These are phyloP conservation scores for Boletus vermiculosoides DNA, from an alignment of 768 basidiomycete species.

Conservation along the genomic window DNA sequence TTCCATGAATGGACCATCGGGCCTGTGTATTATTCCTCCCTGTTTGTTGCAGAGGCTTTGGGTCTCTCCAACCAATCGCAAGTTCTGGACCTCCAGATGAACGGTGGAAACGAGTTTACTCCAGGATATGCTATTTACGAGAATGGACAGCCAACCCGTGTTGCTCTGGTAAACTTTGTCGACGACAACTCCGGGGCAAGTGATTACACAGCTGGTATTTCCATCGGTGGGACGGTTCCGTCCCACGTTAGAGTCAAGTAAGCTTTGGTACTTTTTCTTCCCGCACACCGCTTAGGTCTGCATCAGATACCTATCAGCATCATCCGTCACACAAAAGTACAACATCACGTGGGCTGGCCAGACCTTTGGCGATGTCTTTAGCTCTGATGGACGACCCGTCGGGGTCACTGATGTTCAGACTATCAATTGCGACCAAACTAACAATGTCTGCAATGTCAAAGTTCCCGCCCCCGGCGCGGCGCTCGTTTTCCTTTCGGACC, in stretches of 20 bases:
- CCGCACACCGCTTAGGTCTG: background rate
- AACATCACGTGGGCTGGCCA: conserved; percentile 26
- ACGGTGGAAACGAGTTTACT: conserved; percentile 50
- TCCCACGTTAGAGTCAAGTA: background rate
- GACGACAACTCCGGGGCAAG: background rate
- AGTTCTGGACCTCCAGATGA: conserved; percentile 63
- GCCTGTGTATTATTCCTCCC: conserved; percentile 68
- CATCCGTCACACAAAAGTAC: background rate
- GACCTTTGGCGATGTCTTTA: conserved; percentile 60
- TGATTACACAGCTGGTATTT: background rate
- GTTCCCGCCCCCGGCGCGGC: conserved; percentile 74
- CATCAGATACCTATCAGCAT: background rate
- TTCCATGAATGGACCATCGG: conserved; percentile 70
- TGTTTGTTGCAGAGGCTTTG: conserved; percentile 68
- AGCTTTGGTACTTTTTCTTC: background rate
- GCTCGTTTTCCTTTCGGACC: conserved; percentile 63
- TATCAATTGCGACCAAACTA: conserved; percentile 54
- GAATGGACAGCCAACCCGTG: conserved; percentile 55
- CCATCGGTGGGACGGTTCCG: background rate
- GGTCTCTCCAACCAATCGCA: conserved; percentile 64
- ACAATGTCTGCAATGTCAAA: conserved; percentile 34
- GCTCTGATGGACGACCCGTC: conserved; percentile 65
- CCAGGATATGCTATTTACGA: conserved; percentile 71
- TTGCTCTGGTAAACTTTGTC: conserved; percentile 58
- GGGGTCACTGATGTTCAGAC: conserved; percentile 56